Base-by-base conservation (phyloP, 108 stramenopile genomes). In the Fistulifera solaris region DNA sequence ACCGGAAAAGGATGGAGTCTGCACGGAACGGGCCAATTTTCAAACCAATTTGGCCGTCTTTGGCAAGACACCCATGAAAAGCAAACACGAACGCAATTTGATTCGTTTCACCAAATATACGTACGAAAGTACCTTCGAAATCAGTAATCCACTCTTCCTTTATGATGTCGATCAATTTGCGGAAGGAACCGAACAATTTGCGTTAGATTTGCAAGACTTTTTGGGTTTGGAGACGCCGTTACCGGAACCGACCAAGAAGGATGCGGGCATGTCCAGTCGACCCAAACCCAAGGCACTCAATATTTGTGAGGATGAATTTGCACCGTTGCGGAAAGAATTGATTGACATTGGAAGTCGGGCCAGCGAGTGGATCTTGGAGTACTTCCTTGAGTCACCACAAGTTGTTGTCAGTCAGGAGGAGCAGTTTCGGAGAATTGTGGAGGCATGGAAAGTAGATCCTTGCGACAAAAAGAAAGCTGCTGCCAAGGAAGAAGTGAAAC, bases 261-360 rank as follows among this genome's bases (percentile, higher is more conserved):
- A n/a, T 51, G n/a, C 15, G 3, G 31, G 18, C n/a, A 19, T 17
- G 19, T n/a, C 22, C 18, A 48, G 31, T 59, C 27, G 46, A 48
- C 46, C 46, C 18, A 18, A 17, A 14, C 18, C 23, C 8, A 16
- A n/a, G 47, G 16, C 24, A 12, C 22, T 59, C 18, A 40, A 66
- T 65, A 74, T 79, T 39, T 79, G 78, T 48, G 57, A 75, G 27
- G 60, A 65, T 0, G 40, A 59, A 17, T 66, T 59, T 42, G 19
- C 48, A 0, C 24, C 62, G 6, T 16, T 68, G 0, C 62, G 78
- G 27, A 12, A 46, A 38, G 59, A 52, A 25, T 40, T 79, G 28
- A 48, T 79, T 54, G 63, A 67, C 13, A 56, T 58, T 23, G 72
- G 55, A 12, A 17, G 48, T 1, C 39, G 39, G 8, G 57, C 73